phyloP scores from a whole-genome alignment of 805 yeast species.

The Yamadazyma insecticola region DNA sequence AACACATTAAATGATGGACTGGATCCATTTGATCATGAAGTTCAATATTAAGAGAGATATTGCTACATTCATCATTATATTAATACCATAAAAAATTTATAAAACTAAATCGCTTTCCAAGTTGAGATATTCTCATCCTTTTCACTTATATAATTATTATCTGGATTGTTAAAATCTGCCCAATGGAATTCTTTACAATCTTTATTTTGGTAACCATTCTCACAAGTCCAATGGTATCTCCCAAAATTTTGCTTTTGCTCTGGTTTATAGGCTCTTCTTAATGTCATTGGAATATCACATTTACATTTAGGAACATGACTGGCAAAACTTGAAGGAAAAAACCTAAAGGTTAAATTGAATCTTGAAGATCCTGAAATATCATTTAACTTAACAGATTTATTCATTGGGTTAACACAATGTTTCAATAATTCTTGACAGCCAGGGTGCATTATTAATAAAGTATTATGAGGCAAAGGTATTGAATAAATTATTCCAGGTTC shows the following conservation, averaged over 20 bases:
- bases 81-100: too few relatives aligned
- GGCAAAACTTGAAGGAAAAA: conserved; percentile 38
- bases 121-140: conserved; percentile 29
- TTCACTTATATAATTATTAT: conserved; percentile 28
- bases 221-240: conserved; percentile 66
- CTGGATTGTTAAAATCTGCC: conserved; percentile 40
- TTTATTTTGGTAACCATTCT: conserved; percentile 36
- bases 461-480: conserved; percentile 66
- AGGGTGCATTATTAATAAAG: conserved; percentile 68
- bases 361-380: conserved; percentile 44
- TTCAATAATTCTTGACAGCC: conserved; percentile 75
- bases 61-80: too few relatives aligned
- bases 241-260: conserved; percentile 38
- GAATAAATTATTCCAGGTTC: conserved; percentile 37
- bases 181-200: conserved; percentile 48
- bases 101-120: conserved; percentile 29
- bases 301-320: conserved; percentile 40
- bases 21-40: too few relatives aligned
- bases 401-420: conserved; percentile 52
- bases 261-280: conserved; percentile 52
- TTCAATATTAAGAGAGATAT: too few relatives aligned
- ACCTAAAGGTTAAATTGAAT: conserved; percentile 63
- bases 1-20: too few relatives aligned
- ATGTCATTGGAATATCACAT: conserved; percentile 47
- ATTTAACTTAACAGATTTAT: conserved; percentile 41